Base-by-base conservation (phyloP, 2,329 filamentous ascomycete species). In the Penicillium sp. region DNA sequence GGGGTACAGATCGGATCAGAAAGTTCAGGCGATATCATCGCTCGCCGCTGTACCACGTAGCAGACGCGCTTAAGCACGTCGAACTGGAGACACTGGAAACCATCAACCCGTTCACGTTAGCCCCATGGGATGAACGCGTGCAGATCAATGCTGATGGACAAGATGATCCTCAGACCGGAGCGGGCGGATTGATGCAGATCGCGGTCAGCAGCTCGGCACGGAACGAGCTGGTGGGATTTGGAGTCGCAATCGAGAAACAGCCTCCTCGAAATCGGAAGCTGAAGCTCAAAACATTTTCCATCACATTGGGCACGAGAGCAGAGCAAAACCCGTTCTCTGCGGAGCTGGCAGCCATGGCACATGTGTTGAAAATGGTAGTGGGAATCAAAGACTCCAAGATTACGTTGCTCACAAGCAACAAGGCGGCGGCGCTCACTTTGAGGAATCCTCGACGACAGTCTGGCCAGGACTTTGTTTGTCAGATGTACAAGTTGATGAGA, bases 191-290 rank as follows among this genome's bases (percentile, higher is more conserved):
- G 47, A 62, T 64, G 42, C 49, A 60, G 50, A 53, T 61, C 23
- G 54, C 53, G 25, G 46, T 21, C 75, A 63, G 57, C 49, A 66
- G 62, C 33, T 60, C 53, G 25, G 60, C 60, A 50, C 57, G 55
- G 19, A 66, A 64, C 48, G 53, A 50, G 29, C 21, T 63, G 26
- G 59, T n/a, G n/a, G n/a, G n/a, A n/a, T n/a, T n/a, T n/a, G n/a
- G n/a, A n/a, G n/a, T n/a, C n/a, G n/a, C n/a, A 60, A 70, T 50
- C 68, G 67, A 52, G 62, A 57, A 54, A 66, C 69, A 55, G 59
- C 79, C 76, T 37, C 59, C 62, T 46, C 53, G 52, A 1, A 60
- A 66, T 56, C 56, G 53, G 50, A 66, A 66, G 49, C 42, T 55
- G 53, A 66, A 54, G 53, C 50, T 63, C n/a, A 66, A 63, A 45